A percentile compares a stretch with the other conserved stretches of the same genome.
phyloP scores from a whole-genome alignment of 257 asterid species.

The Scutellaria barbata region DNA sequence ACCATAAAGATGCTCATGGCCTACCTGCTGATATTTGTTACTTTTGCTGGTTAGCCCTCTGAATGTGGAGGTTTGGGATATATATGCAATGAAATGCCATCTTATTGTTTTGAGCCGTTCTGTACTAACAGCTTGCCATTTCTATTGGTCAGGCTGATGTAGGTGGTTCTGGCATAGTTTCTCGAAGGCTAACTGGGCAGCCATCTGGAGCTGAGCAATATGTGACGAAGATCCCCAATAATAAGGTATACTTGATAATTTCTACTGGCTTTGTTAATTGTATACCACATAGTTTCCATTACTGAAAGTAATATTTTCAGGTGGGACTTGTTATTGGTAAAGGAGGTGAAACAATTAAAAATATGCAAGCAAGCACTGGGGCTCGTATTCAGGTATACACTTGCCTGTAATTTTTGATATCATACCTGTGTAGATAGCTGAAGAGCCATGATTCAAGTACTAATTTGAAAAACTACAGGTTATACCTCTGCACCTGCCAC shows the following conservation, averaged over 20 bases:
- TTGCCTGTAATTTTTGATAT: background rate
- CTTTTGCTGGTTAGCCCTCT: constrained; percentile 13
- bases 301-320: constrained; percentile 44
- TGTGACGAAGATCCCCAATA: constrained; percentile 74
- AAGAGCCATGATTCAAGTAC: background rate
- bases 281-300: background rate
- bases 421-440: background rate
- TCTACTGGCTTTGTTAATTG: constrained; percentile 15
- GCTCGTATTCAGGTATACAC: constrained; percentile 85
- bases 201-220: constrained; percentile 70
- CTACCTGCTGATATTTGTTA: background rate
- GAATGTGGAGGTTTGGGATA: constrained; percentile 6
- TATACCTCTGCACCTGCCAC: constrained; percentile 93
- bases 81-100: background rate
- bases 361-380: constrained; percentile 85
- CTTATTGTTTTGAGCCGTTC: constrained; percentile 11
- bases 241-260: constrained; percentile 56
- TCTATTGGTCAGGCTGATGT: constrained; percentile 68
- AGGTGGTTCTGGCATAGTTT: constrained; percentile 73
- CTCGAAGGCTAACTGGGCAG: constrained; percentile 66
- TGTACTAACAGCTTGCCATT: constrained; percentile 31
- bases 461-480: constrained; percentile 56
- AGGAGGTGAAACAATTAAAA: constrained; percentile 95
- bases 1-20: background rate
- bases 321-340: constrained; percentile 98